phyloP scores from a whole-genome alignment of 495 filamentous ascomycete genomes.

The Letharia lupina region DNA sequence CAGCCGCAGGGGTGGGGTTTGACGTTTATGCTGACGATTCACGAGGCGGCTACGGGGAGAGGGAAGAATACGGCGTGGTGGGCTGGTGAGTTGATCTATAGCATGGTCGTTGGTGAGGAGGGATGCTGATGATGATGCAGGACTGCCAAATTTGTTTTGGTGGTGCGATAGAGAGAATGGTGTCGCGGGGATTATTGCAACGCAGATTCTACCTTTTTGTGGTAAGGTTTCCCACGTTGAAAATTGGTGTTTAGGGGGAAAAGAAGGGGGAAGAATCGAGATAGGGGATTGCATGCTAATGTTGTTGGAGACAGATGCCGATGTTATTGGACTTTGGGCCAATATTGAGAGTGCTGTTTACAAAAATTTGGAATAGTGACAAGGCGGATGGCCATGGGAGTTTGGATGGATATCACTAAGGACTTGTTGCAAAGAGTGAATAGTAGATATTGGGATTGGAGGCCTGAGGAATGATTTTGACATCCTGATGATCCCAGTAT shows the following conservation, averaged over 20 bases:
- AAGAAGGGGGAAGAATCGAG: not conserved
- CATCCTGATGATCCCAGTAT: too few relatives aligned
- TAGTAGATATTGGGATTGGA: not conserved
- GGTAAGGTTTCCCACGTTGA: conserved; percentile 7
- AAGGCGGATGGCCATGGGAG: not conserved
- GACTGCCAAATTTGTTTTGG: conserved; percentile 54
- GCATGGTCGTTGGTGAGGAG: not conserved
- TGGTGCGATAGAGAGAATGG: conserved; percentile 52
- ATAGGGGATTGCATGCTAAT: not conserved
- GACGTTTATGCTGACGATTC: conserved; percentile 43
- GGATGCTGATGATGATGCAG: conserved; percentile 20
- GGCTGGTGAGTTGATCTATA: conserved; percentile 27
- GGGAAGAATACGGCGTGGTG: conserved; percentile 42
- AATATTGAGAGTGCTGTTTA: conserved; percentile 35
- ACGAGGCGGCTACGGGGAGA: conserved; percentile 41
- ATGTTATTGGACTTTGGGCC: conserved; percentile 36
- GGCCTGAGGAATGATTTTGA: too few relatives aligned
- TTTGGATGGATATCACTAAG: conserved; percentile 9
- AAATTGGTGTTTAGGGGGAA: not conserved
- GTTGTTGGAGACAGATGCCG: conserved; percentile 25
- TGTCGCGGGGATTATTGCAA: conserved; percentile 47
- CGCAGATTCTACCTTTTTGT: conserved; percentile 52
- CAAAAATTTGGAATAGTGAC: conserved; percentile 4
- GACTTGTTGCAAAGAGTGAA: conserved; percentile 8
- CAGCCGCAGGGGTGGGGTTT: conserved; percentile 54